Evolutionary conservation across 1,284 basidiomycete genomes (phyloP).

Genomic region (Xerocomus alliaceus): DNA sequence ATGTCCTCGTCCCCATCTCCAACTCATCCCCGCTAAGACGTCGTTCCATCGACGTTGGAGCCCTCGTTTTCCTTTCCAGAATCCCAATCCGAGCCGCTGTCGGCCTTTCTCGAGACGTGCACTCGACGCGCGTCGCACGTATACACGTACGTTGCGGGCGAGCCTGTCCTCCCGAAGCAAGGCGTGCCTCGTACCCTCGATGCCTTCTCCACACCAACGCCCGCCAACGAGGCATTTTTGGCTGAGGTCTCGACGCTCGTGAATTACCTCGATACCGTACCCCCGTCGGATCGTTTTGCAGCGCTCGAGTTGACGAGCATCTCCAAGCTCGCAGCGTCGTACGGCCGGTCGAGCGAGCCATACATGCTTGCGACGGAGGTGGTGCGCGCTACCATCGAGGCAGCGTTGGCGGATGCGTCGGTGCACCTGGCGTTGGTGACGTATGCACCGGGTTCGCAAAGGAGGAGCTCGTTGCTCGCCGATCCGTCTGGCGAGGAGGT

Average conservation of each 20-base stretch:
- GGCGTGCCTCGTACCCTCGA: slow-evolving; percentile 49
- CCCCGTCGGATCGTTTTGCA: slow-evolving; percentile 55
- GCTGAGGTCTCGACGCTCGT: slow-evolving; percentile 53
- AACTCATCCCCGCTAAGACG: slow-evolving; percentile 45
- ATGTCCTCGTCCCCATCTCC: not conserved
- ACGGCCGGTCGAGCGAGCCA: slow-evolving; percentile 60
- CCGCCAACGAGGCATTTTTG: slow-evolving; percentile 49
- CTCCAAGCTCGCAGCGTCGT: slow-evolving; percentile 50
- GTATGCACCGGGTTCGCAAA: slow-evolving; percentile 42
- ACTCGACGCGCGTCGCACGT: slow-evolving; percentile 61
- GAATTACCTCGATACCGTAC: slow-evolving; percentile 57
- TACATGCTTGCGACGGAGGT: slow-evolving; percentile 55
- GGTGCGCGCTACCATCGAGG: slow-evolving; percentile 53
- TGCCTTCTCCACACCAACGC: slow-evolving; percentile 48
- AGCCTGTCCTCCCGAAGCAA: slow-evolving; percentile 33
- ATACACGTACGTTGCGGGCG: slow-evolving; percentile 59
- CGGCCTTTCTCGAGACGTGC: slow-evolving; percentile 60
- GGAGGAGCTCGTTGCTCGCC: slow-evolving; percentile 49
- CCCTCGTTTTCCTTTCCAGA: slow-evolving; percentile 50
- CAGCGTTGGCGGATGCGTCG: slow-evolving; percentile 46
- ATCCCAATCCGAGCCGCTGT: slow-evolving; percentile 31
- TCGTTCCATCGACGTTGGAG: slow-evolving; percentile 54
- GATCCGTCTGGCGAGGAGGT: slow-evolving; percentile 53
- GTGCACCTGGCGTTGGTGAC: slow-evolving; percentile 63
- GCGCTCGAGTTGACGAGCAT: slow-evolving; percentile 65